These are phyloP conservation scores for Aureobasidium leucospermi DNA, from an alignment of 2,329 filamentous ascomycete genomes.

Conservation along the genomic window DNA sequence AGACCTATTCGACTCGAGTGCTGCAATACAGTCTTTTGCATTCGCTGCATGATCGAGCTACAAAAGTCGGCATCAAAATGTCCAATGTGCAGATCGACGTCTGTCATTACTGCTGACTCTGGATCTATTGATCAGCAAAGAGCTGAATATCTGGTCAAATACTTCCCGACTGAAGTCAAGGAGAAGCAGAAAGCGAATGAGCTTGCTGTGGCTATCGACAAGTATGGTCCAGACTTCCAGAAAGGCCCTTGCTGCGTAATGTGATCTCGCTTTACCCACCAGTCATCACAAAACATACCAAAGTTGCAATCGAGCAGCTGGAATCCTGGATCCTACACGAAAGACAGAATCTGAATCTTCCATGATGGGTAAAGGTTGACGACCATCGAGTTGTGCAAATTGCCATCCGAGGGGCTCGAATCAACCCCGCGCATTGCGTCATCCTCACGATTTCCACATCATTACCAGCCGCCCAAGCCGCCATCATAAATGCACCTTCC, in stretches of 20 bases:
- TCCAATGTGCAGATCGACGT: constrained; percentile 67
- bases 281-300: no score
- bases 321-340: no score
- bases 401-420: background rate
- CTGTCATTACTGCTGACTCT: constrained; percentile 62
- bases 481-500: background rate
- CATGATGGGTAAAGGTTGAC: background rate
- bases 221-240: constrained; percentile 29
- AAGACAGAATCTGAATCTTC: no score
- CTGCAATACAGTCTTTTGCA: constrained; percentile 75
- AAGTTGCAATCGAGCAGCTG: no score
- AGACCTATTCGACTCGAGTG: constrained; percentile 64
- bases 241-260: constrained; percentile 25
- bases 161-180: constrained; percentile 68
- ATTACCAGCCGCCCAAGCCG: background rate
- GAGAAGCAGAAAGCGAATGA: constrained; percentile 60
- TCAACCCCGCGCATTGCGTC: constrained; percentile 12
- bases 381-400: background rate
- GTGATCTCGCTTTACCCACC: constrained; percentile 17
- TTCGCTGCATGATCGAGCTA: constrained; percentile 73
- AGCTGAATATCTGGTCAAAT: constrained; percentile 62
- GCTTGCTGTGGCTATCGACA: constrained; percentile 56
- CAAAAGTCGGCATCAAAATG: constrained; percentile 64
- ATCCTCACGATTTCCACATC: background rate
- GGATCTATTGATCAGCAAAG: constrained; percentile 63